These are phyloP conservation scores for Capsicum rhomboideum DNA, from an alignment of 257 asterid genomes.

Conservation along the genomic window DNA sequence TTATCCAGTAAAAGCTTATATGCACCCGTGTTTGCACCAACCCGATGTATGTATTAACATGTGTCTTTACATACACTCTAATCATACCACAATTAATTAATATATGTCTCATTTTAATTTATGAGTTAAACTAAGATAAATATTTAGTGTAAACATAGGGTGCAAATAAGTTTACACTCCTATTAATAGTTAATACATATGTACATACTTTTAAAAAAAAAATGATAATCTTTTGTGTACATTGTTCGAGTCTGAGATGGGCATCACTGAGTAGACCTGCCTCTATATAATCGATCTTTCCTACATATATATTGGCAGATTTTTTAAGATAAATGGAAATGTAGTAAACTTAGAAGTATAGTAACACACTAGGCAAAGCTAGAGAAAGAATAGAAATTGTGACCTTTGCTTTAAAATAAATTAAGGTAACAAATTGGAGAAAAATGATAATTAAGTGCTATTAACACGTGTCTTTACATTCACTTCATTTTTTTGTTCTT, in stretches of 20 bases:
- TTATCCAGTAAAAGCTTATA: background rate
- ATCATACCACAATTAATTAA: background rate
- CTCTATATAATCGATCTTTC: too few species aligned
- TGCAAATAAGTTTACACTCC: background rate
- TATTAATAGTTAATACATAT: background rate
- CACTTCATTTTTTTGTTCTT: background rate
- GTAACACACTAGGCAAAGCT: background rate
- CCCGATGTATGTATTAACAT: background rate
- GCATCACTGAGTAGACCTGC: too few species aligned
- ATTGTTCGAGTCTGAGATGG: too few species aligned
- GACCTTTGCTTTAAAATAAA: background rate
- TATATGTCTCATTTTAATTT: background rate
- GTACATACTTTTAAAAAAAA: too few species aligned
- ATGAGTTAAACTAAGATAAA: background rate
- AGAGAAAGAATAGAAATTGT: background rate
- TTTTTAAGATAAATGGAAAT: background rate
- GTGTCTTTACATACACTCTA: background rate
- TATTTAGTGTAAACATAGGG: too few species aligned
- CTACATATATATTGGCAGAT: too few species aligned
- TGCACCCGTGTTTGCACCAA: too few species aligned
- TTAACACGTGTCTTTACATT: too few species aligned
- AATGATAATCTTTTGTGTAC: too few species aligned
- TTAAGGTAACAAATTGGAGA: background rate
- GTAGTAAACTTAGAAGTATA: background rate
- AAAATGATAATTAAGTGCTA: background rate